Evolutionary conservation across 2,329 filamentous ascomycete species (phyloP), one percentile per base, ranked within the genome.

Genomic region (Colletotrichum plurivorum): DNA sequence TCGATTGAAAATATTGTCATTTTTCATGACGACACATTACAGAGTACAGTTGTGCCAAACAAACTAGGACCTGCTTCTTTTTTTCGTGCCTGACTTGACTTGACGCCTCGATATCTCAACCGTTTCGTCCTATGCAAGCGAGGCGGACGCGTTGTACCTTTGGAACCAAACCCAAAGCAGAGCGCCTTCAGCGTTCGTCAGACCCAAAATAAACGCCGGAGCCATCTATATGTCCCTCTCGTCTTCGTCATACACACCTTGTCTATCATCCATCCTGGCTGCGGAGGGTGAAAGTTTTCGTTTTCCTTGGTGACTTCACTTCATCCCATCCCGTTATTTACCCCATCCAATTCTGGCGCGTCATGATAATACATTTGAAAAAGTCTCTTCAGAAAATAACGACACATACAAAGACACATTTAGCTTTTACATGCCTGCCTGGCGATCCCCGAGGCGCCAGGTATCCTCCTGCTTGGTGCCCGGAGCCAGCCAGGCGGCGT

Each of bases 381-480:
- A 66, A 69, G 43, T 66, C 63, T 39, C 45, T 12, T 25, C 25
- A 45, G 7, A 36, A 48, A 43, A 20, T 55, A 25, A 36, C 52
- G 46, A 46, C 20, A 63, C n/a, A 61, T 18, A 51, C 59, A 18
- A 46, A 64, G 27, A 67, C 78, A 57, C 20, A 62, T 15, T 6
- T 39, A 36, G 31, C 31, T n/a, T 31, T 57, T 31, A 74, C 41
- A 75, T 67, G 13, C 74, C 73, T 8, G 75, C 74, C 20, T 72
- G 63, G 16, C 77, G 76, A 64, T 84, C 83, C 12, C 81, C 78
- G 5, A 75, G 68, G 18, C 81, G 79, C 95, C 94, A 97, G 2
- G 93, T 97, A 59, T 94, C 92, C 78, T 97, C 93, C 78, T 95
- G 93, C 76, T 90, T 94, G 2, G 94, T 97, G 8, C 94, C 93